Base-by-base conservation (phyloP, 2,329 filamentous ascomycete species). In the Pestalotiopsis sp. region DNA sequence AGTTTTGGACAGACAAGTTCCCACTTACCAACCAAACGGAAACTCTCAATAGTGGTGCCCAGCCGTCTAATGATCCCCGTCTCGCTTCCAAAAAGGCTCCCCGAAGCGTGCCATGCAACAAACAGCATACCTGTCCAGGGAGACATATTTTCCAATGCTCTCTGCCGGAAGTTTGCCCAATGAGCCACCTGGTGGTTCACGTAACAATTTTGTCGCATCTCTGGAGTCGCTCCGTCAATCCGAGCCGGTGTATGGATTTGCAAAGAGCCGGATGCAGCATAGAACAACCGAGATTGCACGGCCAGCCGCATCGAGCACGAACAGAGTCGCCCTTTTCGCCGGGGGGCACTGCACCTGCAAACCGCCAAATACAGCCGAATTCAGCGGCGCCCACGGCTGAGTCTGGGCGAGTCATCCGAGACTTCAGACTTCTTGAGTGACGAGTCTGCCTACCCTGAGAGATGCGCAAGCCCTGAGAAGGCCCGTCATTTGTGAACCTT, bases 111-210 rank as follows among this genome's bases (percentile, higher is more conserved):
- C 20, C 62, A 27, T 39, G 9, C 36, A 65, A 20, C 62, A 20
- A 65, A 20, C 62, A 20, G n/a, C 45, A 52, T 52, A 52, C 45
- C 45, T n/a, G n/a, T 41, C 13, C 27, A 23, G 11, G 25, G 5
- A 20, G 20, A 12, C 61, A 38, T 36, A 36, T 36, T 45, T 38
- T 13, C 27, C 45, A 57, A n/a, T 66, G 64, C 25, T 58, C 31
- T 20, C 64, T 14, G 17, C 61, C 57, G 57, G 31, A 36, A 63
- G 27, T 14, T 63, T 63, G 23, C 61, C 61, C 27, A 63, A 39
- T 13, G 17, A 41, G 61, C 61, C 17, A 63, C 4, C 20, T 6
- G 20, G 7, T 7, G 38, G 36, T n/a, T 45, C 20, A 31, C 23
- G 39, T 31, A 65, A 23, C 57, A 61, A 61, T 17, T 36, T 27